A percentile compares a stretch with the other conserved stretches of the same genome.
phyloP scores from a whole-genome alignment of 495 filamentous ascomycete genomes.

The Podospora pseudocomata region DNA sequence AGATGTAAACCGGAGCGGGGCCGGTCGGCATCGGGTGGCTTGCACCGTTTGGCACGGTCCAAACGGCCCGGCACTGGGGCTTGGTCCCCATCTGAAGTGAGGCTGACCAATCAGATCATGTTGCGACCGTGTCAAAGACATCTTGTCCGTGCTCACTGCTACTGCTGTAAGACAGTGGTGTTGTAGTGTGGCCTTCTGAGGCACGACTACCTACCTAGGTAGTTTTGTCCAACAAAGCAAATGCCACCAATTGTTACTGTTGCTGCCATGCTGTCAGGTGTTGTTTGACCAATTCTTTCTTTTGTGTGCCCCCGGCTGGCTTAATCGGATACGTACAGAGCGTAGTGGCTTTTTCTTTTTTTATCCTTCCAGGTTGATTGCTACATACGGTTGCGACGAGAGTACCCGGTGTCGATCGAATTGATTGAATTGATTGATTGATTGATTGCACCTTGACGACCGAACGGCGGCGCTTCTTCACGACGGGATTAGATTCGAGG shows the following conservation, averaged over 20 bases:
- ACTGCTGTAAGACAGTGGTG: not conserved
- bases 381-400: not conserved
- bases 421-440: not conserved
- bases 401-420: not conserved
- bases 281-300: constrained; percentile 1
- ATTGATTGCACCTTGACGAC: not conserved
- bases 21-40: not conserved
- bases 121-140: constrained; percentile 29
- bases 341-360: not conserved
- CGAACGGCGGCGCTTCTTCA: not conserved
- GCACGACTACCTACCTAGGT: not conserved
- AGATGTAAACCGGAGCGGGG: no score
- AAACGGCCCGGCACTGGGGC: constrained; percentile 6
- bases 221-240: not conserved
- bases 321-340: not conserved
- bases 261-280: not conserved
- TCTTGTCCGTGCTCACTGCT: not conserved
- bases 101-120: constrained; percentile 22
- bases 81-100: not conserved
- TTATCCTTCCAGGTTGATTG: not conserved
- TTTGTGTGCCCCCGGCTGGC: not conserved
- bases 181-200: not conserved
- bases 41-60: not conserved
- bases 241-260: not conserved
- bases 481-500: not conserved